Percentiles rank a stretch among this genome's conserved stretches.
These are phyloP conservation scores for Capronia coronata DNA, from an alignment of 2,329 filamentous ascomycete genomes.

Conservation along the genomic window DNA sequence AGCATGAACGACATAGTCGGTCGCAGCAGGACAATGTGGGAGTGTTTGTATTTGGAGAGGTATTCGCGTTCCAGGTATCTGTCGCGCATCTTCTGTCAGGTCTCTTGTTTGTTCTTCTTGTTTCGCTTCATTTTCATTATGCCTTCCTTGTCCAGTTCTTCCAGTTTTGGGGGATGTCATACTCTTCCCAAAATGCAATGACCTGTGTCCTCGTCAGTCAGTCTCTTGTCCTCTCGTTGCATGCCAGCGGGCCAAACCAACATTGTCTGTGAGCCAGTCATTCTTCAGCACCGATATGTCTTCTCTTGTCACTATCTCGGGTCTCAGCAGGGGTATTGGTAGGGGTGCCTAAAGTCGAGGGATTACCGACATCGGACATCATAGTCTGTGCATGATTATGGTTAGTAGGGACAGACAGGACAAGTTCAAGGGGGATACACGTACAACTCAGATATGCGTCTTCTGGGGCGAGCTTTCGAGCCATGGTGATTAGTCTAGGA, in stretches of 20 bases:
- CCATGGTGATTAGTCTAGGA: constrained; percentile 15
- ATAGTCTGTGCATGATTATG: constrained; percentile 45
- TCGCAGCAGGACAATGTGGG: constrained; percentile 81
- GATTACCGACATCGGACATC: constrained; percentile 56
- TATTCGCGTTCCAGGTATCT: constrained; percentile 84
- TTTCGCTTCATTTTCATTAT: not conserved
- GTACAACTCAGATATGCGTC: constrained; percentile 66
- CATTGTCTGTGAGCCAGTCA: constrained; percentile 97
- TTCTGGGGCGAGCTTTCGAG: constrained; percentile 49
- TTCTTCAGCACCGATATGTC: constrained; percentile 82
- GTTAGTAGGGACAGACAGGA: not conserved
- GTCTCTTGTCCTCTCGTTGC: not conserved
- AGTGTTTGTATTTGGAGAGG: constrained; percentile 69
- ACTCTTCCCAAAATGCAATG: constrained; percentile 98
- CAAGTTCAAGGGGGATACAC: constrained; percentile 31
- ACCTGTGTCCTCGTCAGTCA: constrained; percentile 49
- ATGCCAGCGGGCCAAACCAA: constrained; percentile 40
- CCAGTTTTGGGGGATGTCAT: constrained; percentile 32
- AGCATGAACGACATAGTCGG: constrained; percentile 91
- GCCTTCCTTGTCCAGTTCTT: too few species aligned
- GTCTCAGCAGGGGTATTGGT: constrained; percentile 10
- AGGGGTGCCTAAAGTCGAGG: not conserved
- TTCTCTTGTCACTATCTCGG: constrained; percentile 69
- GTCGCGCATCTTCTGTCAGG: constrained; percentile 11
- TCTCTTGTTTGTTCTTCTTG: not conserved